These are phyloP conservation scores for Cordyceps cicadae DNA, from an alignment of 2,329 filamentous ascomycete species.

Conservation along the genomic window DNA sequence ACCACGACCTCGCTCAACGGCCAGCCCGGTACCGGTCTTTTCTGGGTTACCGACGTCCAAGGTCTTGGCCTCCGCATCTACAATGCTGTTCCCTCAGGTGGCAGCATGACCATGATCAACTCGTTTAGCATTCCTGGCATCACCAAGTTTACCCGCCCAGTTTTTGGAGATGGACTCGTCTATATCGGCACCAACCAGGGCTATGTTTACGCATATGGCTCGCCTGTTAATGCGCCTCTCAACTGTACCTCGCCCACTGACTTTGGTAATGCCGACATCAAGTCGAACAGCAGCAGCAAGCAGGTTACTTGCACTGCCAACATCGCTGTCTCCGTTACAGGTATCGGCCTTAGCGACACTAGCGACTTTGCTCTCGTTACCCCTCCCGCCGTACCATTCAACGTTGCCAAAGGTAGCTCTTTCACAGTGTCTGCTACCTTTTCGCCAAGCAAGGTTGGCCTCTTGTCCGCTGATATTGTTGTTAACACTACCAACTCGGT, in stretches of 20 bases:
- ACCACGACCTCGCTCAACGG: slow-evolving; percentile 47
- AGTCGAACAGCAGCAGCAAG: slow-evolving; percentile 20
- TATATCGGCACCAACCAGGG: slow-evolving; percentile 47
- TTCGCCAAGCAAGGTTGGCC: slow-evolving; percentile 37
- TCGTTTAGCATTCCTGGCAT: slow-evolving; percentile 43
- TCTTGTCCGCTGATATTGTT: slow-evolving; percentile 38
- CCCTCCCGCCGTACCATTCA: slow-evolving; percentile 24
- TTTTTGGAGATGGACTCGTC: slow-evolving; percentile 47
- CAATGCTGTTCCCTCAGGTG: slow-evolving; percentile 40
- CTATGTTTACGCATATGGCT: slow-evolving; percentile 47
- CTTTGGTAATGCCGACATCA: slow-evolving; percentile 39
- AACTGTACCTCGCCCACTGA: slow-evolving; percentile 43
- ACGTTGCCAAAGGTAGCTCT: slow-evolving; percentile 25
- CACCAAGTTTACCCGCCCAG: slow-evolving; percentile 49
- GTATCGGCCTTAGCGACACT: slow-evolving; percentile 25
- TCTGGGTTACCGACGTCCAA: slow-evolving; percentile 50
- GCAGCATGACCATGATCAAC: slow-evolving; percentile 38
- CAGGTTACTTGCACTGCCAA: slow-evolving; percentile 40
- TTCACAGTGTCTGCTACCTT: slow-evolving; percentile 40
- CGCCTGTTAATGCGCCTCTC: slow-evolving; percentile 44
- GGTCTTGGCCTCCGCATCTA: slow-evolving; percentile 44
- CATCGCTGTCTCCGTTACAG: slow-evolving; percentile 33
- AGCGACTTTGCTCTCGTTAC: slow-evolving; percentile 30
- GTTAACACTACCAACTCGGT: slow-evolving; percentile 39
- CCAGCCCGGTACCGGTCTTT: slow-evolving; percentile 44